Evolutionary conservation across 495 filamentous ascomycete genomes (phyloP).

Genomic region (Podospora bellae-mahoneyi): DNA sequence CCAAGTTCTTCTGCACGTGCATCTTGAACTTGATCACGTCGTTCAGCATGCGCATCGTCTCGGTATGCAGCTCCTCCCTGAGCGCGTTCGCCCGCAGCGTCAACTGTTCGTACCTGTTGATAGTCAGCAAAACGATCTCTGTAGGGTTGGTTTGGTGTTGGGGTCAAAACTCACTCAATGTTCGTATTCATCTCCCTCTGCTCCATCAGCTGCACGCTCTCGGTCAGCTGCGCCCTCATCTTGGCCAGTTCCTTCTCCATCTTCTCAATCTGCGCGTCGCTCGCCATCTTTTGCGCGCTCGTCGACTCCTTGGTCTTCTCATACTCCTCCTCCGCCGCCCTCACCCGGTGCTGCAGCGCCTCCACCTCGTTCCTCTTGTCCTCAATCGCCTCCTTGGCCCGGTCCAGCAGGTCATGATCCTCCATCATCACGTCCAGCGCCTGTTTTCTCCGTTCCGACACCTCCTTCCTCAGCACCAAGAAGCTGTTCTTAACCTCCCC

Average conservation of each 20-base stretch:
- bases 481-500: conserved; percentile 77
- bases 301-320: conserved; percentile 88
- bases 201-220: conserved; percentile 87
- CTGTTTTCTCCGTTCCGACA: conserved; percentile 76
- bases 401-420: conserved; percentile 84
- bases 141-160: no score
- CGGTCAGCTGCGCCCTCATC: conserved; percentile 80
- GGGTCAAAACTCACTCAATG: conserved; percentile 64
- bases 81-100: conserved; percentile 77
- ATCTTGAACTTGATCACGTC: conserved; percentile 99
- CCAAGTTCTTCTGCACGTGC: conserved; percentile 85
- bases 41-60: conserved; percentile 92
- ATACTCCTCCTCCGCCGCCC: conserved; percentile 86
- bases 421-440: conserved; percentile 86
- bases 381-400: conserved; percentile 89
- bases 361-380: conserved; percentile 92
- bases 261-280: conserved; percentile 92
- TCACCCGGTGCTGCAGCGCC: conserved; percentile 77
- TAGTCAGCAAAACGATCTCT: no score
- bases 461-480: conserved; percentile 73
- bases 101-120: conserved; percentile 76
- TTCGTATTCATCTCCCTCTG: conserved; percentile 95
- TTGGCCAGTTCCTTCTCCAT: conserved; percentile 96
- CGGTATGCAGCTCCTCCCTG: conserved; percentile 90
- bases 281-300: conserved; percentile 77